Percentiles rank a stretch among this genome's conserved stretches.
Evolutionary conservation across 73 alveolate genomes (phyloP).

Genomic region (Paramecium sexaurelia): DNA sequence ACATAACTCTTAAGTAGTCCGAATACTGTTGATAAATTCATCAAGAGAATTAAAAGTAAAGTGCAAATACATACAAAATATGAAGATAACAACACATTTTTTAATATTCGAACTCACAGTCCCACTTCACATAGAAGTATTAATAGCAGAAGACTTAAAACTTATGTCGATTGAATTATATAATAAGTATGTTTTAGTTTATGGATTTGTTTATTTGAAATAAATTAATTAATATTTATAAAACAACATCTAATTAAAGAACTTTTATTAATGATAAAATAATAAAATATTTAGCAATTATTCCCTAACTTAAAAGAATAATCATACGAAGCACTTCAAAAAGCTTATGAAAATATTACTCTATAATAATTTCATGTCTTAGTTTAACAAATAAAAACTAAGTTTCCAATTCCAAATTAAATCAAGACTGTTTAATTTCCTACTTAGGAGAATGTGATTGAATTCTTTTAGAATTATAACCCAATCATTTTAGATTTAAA

Average conservation of each 20-base stretch:
- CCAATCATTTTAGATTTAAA: neutral
- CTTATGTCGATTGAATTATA: neutral
- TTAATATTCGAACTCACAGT: slow-evolving; percentile 6
- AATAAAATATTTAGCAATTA: slow-evolving; percentile 8
- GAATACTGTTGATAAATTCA: neutral
- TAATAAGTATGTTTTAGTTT: neutral
- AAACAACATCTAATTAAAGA: neutral
- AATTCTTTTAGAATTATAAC: neutral
- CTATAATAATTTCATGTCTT: neutral
- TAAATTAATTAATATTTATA: neutral
- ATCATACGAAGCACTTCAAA: neutral
- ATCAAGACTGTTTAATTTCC: neutral
- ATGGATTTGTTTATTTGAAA: neutral
- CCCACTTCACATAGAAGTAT: neutral
- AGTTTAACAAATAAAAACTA: neutral
- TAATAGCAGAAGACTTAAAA: neutral
- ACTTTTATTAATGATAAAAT: neutral
- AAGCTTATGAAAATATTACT: neutral
- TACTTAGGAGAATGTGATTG: neutral
- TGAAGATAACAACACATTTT: neutral
- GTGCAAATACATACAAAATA: neutral
- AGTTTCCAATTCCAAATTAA: neutral
- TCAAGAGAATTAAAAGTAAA: neutral
- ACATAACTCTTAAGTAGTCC: neutral
- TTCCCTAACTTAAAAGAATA: neutral